Evolutionary conservation across 345 rosid species (phyloP).

Genomic region (Eucalyptus regnans): DNA sequence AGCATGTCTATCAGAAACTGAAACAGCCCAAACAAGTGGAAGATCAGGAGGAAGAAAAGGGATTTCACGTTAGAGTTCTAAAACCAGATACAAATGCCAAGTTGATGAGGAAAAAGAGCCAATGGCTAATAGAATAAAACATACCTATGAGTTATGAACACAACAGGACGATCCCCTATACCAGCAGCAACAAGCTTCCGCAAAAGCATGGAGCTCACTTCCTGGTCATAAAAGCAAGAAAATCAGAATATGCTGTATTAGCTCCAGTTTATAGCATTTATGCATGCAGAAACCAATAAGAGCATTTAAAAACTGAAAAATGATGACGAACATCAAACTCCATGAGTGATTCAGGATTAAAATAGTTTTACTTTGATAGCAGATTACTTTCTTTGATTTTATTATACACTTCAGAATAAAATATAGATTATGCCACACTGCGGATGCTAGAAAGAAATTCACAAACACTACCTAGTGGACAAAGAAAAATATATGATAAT

Average conservation of each 20-base stretch:
- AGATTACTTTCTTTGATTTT: neutral
- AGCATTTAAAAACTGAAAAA: neutral
- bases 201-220: conserved; percentile 77
- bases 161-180: conserved; percentile 91
- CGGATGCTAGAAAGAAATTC: neutral
- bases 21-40: neutral
- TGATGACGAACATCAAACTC: neutral
- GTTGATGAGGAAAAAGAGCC: neutral
- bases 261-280: neutral
- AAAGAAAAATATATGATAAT: neutral
- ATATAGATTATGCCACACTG: neutral
- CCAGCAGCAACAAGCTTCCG: conserved; percentile 82
- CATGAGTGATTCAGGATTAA: neutral
- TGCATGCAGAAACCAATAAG: neutral
- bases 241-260: neutral
- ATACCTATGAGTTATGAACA: conserved; percentile 96
- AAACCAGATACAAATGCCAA: neutral
- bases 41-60: neutral
- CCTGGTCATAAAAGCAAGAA: conserved; percentile 27
- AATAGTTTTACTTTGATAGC: neutral
- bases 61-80: neutral
- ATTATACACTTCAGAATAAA: neutral
- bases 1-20: neutral
- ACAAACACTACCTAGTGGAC: neutral
- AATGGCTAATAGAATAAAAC: neutral